phyloP scores from a whole-genome alignment of 164 flowering plant species.

The Aristolochia californica region DNA sequence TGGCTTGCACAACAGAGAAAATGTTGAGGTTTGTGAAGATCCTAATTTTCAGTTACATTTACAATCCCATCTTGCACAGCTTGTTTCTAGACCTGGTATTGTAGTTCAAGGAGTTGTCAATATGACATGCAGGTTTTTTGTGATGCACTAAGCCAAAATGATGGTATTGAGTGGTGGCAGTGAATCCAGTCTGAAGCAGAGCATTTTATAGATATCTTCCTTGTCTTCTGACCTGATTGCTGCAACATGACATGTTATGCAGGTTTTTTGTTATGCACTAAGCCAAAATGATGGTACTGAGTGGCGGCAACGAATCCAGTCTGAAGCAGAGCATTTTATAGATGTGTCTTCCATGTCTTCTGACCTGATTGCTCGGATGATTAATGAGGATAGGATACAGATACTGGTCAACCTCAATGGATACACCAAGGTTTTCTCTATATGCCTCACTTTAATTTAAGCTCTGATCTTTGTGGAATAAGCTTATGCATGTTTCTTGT shows the following conservation, averaged over 20 bases:
- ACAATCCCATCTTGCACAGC: neutral
- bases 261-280: constrained; percentile 95
- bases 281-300: constrained; percentile 94
- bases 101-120: neutral
- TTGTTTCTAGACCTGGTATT: neutral
- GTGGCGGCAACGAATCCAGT: constrained; percentile 82
- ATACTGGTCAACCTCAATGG: constrained; percentile 89
- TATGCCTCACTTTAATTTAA: too few species aligned
- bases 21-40: constrained; percentile 55
- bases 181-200: constrained; percentile 85
- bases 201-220: constrained; percentile 83
- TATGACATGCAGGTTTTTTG: constrained; percentile 60
- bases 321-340: constrained; percentile 88
- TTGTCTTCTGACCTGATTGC: constrained; percentile 91
- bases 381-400: constrained; percentile 84
- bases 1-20: constrained; percentile 88
- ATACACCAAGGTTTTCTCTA: constrained; percentile 69
- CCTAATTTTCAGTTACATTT: neutral
- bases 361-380: constrained; percentile 74
- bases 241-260: constrained; percentile 4
- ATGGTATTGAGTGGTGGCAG: constrained; percentile 90
- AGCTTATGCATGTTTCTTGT: too few species aligned
- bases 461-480: too few species aligned
- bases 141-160: constrained; percentile 90
- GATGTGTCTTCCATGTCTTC: constrained; percentile 91